Conservation (phyloP, 2,329 filamentous ascomycete species). For the Sporothrix schenckii region DNA sequence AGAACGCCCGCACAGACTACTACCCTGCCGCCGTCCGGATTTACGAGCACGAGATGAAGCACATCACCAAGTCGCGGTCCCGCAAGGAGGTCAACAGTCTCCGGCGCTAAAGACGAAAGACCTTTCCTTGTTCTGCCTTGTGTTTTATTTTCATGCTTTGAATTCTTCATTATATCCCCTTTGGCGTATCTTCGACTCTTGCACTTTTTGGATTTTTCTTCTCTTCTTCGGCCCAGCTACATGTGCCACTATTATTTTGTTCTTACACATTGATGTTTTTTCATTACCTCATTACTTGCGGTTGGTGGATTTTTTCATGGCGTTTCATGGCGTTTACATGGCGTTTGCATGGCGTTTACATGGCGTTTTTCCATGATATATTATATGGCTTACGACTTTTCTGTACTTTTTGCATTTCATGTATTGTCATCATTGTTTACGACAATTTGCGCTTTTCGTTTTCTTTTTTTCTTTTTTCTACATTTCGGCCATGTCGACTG, state of each 20-base stretch:
- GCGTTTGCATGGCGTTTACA: neutral
- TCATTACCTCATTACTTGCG: neutral
- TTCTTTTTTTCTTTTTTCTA: neutral
- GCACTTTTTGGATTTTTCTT: neutral
- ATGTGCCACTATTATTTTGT: neutral
- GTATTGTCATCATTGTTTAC: neutral
- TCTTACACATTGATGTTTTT: neutral
- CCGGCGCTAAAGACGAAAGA: slow-evolving; percentile 4
- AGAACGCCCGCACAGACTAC: slow-evolving; percentile 43
- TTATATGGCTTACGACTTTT: slow-evolving; percentile 10
- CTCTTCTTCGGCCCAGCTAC: neutral
- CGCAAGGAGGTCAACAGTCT: slow-evolving; percentile 31
- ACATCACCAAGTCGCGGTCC: slow-evolving; percentile 35
- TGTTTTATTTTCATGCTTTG: neutral
- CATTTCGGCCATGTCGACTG: neutral
- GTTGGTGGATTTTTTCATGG: neutral
- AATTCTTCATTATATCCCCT: slow-evolving; percentile 22
- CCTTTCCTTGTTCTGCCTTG: neutral
- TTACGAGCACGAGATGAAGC: slow-evolving; percentile 37
- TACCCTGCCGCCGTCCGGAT: slow-evolving; percentile 39
- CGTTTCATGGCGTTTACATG: neutral
- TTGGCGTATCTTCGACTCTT: neutral
- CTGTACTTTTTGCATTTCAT: neutral
- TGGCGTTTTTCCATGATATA: neutral
- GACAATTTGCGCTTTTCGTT: neutral